Evolutionary conservation across 345 rosid species (phyloP), one percentile per base, ranked within the genome.

Genomic region (Citrus hindsii): DNA sequence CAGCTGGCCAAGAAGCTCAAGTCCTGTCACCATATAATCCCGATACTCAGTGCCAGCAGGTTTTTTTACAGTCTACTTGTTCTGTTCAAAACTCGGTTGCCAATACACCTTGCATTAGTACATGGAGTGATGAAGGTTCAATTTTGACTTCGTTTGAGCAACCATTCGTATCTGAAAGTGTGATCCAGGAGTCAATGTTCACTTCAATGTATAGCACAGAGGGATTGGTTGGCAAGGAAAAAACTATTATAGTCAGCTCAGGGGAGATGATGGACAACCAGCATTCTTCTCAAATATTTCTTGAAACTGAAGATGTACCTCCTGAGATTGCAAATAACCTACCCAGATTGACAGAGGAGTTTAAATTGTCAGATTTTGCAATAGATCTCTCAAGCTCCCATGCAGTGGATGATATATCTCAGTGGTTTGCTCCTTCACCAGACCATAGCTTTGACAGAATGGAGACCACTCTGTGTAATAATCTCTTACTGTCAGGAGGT

Each of bases 341-440:
- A 74, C 81, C 74, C 19, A 75, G 83, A 73, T 64, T 88, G 33
- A 53, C 79, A 18, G 85, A 76, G n/a, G 86, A 86, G 59, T 81
- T 85, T 73, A 82, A 83, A 75, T 62, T 79, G 18, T 83, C 80
- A 79, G 88, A 84, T 79, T 84, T 82, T 67, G 53, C 80, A 3
- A 59, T 84, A 27, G 88, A 88, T 73, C 69, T 87, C 72, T 88
- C 91, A 69, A 83, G 80, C 80, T 86, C 86, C 68, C 80, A 74
- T 81, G 63, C 79, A 69, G 38, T 80, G 56, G 93, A 90, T 59
- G 88, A 88, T 84, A 85, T 88, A 16, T 86, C 85, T 74, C 85
- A 85, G 82, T 86, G 87, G 84, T 88, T 90, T 71, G 75, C 78
- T 69, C 86, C 86, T 69, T 83, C 91, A 46, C 87, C 85, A 55